Percentiles rank a stretch among this genome's conserved stretches.
Conservation (phyloP, 768 basidiomycete genomes). For the Naganishia vishniacii region DNA sequence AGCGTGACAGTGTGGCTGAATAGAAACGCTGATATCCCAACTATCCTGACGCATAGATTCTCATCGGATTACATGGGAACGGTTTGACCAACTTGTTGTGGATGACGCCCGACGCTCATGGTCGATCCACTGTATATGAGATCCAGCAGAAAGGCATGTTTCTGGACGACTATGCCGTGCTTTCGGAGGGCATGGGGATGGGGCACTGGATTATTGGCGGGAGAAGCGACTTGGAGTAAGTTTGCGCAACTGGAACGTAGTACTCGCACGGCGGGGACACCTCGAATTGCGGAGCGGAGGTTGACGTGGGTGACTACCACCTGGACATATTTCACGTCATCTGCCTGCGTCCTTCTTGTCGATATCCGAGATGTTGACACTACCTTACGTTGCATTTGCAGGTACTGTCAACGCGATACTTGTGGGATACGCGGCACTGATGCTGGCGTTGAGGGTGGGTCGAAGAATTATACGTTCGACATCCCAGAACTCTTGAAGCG, state of each 20-base stretch:
- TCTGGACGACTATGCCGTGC: slow-evolving; percentile 21
- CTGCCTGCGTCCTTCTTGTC: neutral
- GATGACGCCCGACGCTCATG: slow-evolving; percentile 14
- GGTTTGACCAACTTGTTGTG: slow-evolving; percentile 35
- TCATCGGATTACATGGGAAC: slow-evolving; percentile 35
- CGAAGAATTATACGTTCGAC: neutral
- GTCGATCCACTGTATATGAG: slow-evolving; percentile 25
- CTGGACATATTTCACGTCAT: too few relatives aligned
- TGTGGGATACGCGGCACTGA: neutral
- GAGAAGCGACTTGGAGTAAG: neutral
- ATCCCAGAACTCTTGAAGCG: neutral
- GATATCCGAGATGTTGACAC: neutral
- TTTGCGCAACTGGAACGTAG: neutral
- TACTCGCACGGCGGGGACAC: too few relatives aligned
- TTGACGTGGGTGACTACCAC: too few relatives aligned
- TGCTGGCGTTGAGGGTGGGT: neutral
- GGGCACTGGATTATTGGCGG: slow-evolving; percentile 24
- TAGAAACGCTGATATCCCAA: too few relatives aligned
- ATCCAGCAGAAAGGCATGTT: slow-evolving; percentile 19
- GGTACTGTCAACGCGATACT: slow-evolving; percentile 7
- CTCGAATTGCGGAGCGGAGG: too few relatives aligned
- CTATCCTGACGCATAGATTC: slow-evolving; percentile 1
- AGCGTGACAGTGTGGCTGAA: neutral
- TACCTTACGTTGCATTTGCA: neutral
- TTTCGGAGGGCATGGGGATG: slow-evolving; percentile 24